A percentile compares a stretch with the other conserved stretches of the same genome.
phyloP scores from a whole-genome alignment of 352 stramenopile species.

The Globisporangium spiculum region DNA sequence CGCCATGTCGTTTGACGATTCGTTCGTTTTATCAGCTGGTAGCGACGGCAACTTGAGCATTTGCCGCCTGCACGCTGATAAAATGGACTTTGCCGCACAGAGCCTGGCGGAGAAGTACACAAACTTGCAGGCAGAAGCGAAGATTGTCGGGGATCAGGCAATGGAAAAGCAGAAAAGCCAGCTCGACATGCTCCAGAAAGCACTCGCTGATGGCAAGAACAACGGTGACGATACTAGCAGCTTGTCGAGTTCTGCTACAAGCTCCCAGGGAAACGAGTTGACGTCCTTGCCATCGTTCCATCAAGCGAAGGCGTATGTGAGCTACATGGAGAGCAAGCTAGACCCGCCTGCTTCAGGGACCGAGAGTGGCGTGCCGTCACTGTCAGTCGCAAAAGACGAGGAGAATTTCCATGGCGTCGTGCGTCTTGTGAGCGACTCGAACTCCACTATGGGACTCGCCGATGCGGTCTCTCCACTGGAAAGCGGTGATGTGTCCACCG shows the following conservation, averaged over 20 bases:
- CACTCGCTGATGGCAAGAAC: conserved; percentile 38
- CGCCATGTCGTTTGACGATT: conserved; percentile 83
- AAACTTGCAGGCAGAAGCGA: conserved; percentile 40
- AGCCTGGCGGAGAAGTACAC: conserved; percentile 36
- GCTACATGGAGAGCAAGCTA: conserved; percentile 59
- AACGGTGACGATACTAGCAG: conserved; percentile 39
- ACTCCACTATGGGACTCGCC: conserved; percentile 33
- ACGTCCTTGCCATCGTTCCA: conserved; percentile 63
- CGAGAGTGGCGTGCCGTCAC: not conserved
- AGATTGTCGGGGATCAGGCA: conserved; percentile 51
- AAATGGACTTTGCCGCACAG: conserved; percentile 40
- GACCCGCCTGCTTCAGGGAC: conserved; percentile 6
- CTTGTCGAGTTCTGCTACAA: conserved; percentile 1
- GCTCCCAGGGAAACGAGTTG: conserved; percentile 36
- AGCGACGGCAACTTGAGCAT: conserved; percentile 78
- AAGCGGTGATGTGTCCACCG: conserved; percentile 8
- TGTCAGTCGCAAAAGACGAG: conserved; percentile 34
- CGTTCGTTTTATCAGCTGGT: conserved; percentile 67
- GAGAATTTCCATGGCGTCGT: conserved; percentile 56
- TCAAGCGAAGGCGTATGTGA: conserved; percentile 64
- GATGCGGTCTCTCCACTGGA: conserved; percentile 15
- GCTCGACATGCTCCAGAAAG: conserved; percentile 48
- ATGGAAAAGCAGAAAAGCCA: conserved; percentile 49
- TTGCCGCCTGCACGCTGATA: conserved; percentile 54
- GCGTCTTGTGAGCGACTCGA: conserved; percentile 36